Evolutionary conservation across 305 asterid genomes (phyloP).

Genomic region (Rubia tinctorum): DNA sequence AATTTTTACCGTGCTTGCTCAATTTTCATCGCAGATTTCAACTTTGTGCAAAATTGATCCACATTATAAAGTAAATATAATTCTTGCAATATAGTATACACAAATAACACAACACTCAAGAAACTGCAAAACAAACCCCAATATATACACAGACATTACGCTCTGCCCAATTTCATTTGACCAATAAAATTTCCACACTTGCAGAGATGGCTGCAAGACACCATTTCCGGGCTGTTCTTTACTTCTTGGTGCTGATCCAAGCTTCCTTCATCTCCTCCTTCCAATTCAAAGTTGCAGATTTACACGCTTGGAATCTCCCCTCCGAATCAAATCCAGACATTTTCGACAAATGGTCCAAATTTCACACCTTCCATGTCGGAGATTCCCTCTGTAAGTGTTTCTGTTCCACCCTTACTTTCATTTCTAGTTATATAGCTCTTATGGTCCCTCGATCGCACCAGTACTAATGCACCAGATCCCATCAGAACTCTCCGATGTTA

Average conservation of each 20-base stretch:
- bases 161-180: background rate
- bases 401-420: background rate
- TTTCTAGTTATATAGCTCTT: too few species aligned
- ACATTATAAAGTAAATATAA: too few species aligned
- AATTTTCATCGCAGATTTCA: too few species aligned
- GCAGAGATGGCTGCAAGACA: constrained; percentile 27
- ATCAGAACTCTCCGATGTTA: too few species aligned
- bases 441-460: too few species aligned
- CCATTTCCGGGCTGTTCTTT: constrained; percentile 34
- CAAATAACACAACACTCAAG: too few species aligned
- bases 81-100: too few species aligned
- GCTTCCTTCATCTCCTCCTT: constrained; percentile 29
- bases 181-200: constrained; percentile 20
- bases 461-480: too few species aligned
- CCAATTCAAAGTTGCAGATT: constrained; percentile 69
- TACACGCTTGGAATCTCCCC: constrained; percentile 73
- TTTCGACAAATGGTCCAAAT: constrained; percentile 63
- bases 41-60: too few species aligned
- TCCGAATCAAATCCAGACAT: constrained; percentile 47
- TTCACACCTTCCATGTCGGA: constrained; percentile 51
- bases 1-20: too few species aligned
- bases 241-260: constrained; percentile 33
- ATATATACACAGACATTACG: background rate
- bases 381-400: constrained; percentile 71
- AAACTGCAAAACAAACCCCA: background rate